Base-by-base conservation (phyloP, 306 rosid genomes). In the Ormosia semicastrata region DNA sequence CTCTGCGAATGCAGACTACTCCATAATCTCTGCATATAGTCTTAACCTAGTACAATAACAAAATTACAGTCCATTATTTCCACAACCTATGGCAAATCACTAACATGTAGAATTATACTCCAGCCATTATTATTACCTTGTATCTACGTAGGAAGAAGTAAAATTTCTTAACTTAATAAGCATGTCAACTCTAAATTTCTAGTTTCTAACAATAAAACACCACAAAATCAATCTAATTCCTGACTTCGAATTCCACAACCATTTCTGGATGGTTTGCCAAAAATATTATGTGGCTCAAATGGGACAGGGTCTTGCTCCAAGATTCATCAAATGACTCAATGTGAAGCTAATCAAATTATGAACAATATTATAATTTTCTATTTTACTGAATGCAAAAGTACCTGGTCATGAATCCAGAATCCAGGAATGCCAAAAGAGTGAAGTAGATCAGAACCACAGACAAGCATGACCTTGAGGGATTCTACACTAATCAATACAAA, bases 371-470 rank as follows among this genome's bases (percentile, higher is more conserved):
- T 11, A 47, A 67, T 57, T 74, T 49, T 47, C 66, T 65, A 53
- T 44, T 41, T 13, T 34, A 77, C 13, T n/a, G 58, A 14, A 34
- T 56, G 37, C 71, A 39, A 3, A 79, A 58, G 34, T 85, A 95
- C 94, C 94, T 93, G 98, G 66, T 90, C 94, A 3, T 44, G 86
- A 62, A 89, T 84, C 99, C 98, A 95, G 17, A 77, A 10, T 85
- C 94, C 96, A 78, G 98, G 97, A 84, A 84, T 82, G 64, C 86
- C 72, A 76, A 93, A 95, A 74, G 97, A 93, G 33, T 88, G 92
- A 44, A 95, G 88, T 53, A 95, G 93, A 89, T 95, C 99, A 47
- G 99, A 93, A 84, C 98, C 99, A 52, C 99, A 95, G 33, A 92
- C 89, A 57, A 93, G 91, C 96, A 93, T 88, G 87, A 92, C 92